Evolutionary conservation across 139 green algal genomes (phyloP).

Genomic region (Tetratostichococcus sp.): DNA sequence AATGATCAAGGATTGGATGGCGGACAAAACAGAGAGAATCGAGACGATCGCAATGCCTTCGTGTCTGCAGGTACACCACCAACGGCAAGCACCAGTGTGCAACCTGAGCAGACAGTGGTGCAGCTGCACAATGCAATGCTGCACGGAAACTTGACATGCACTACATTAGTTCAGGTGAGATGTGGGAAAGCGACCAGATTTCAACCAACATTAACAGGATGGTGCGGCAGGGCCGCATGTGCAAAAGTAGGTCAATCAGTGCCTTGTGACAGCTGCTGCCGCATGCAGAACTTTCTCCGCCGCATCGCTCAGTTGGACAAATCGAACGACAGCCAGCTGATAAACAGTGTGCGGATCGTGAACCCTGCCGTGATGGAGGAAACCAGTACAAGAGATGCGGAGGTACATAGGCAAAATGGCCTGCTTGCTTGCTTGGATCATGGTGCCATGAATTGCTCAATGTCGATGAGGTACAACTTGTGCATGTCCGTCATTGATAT

Average conservation of each 20-base stretch:
- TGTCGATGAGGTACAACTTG: too few species aligned
- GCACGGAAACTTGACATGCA: slow-evolving; percentile 14
- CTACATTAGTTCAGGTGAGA: slow-evolving; percentile 9
- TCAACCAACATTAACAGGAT: neutral
- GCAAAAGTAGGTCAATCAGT: too few species aligned
- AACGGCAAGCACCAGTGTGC: neutral
- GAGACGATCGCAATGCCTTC: too few species aligned
- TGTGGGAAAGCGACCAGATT: neutral
- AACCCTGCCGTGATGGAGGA: neutral
- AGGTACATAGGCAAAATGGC: neutral
- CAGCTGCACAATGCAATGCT: slow-evolving; percentile 8
- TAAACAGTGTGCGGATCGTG: neutral
- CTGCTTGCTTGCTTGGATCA: too few species aligned
- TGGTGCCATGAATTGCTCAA: too few species aligned
- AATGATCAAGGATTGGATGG: too few species aligned
- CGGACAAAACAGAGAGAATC: too few species aligned
- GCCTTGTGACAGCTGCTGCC: too few species aligned
- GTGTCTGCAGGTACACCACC: too few species aligned
- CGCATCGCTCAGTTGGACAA: neutral
- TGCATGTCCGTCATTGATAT: too few species aligned
- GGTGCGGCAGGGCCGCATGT: too few species aligned
- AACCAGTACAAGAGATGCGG: neutral
- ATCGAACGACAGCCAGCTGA: slow-evolving; percentile 12
- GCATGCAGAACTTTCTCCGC: neutral
- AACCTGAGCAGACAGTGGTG: slow-evolving; percentile 16